Conservation (phyloP, 108 stramenopile species). For the Halocafeteria seosinensis region DNA sequence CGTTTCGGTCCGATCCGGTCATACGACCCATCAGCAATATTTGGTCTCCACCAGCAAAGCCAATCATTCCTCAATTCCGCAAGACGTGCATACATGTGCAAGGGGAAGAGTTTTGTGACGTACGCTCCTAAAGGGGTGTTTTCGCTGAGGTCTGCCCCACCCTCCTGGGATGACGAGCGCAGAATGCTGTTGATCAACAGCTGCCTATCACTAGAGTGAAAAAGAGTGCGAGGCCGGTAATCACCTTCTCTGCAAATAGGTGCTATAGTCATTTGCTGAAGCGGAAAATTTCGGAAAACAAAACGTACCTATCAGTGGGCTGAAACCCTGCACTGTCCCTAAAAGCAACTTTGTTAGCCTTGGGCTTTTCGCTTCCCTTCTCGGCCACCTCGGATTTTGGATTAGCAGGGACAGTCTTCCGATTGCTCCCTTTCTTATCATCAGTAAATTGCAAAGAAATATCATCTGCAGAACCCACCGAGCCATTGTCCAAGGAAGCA, state of each 20-base stretch:
- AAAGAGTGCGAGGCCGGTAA: not conserved
- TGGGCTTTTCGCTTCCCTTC: too few species aligned
- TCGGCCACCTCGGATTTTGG: too few species aligned
- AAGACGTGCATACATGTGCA: not conserved
- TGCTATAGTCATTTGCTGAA: not conserved
- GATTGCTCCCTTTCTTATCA: too few species aligned
- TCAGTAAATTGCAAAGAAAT: too few species aligned
- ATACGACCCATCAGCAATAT: not conserved
- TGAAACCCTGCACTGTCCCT: not conserved
- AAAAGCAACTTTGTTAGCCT: too few species aligned
- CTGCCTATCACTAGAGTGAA: conserved; percentile 4
- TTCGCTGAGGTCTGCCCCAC: not conserved
- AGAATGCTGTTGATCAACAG: conserved; percentile 1
- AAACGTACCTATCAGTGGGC: too few species aligned
- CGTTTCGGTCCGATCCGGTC: not conserved
- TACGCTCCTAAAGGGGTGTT: not conserved
- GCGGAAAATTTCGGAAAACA: too few species aligned
- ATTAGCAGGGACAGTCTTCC: too few species aligned
- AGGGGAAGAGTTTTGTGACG: not conserved
- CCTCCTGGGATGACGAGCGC: not conserved
- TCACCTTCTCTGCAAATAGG: not conserved
- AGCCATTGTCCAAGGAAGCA: too few species aligned
- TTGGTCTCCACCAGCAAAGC: not conserved
- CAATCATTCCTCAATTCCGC: not conserved
- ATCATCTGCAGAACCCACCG: too few species aligned